Base-by-base conservation (phyloP, 768 basidiomycete genomes). In the Boletus huronensis region DNA sequence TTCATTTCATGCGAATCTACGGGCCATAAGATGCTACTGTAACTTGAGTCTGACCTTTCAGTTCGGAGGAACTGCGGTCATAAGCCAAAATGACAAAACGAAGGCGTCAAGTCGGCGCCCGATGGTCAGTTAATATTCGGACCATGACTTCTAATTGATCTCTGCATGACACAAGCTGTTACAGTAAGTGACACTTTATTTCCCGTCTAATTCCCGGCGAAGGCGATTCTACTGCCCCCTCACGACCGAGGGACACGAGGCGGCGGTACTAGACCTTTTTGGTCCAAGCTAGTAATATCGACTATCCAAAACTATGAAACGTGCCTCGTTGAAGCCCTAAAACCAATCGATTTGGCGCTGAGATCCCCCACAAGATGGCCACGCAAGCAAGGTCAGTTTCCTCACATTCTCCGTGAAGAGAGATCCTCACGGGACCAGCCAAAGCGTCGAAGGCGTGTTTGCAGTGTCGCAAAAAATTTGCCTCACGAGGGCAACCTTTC, bases 401-500 rank as follows among this genome's bases (percentile, higher is more conserved):
- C 10, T 28, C 17, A 11, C 28, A 2, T 44, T 50, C 19, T 42
- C 9, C 17, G 3, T 23, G 4, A 26, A 48, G 4, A 29, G 25
- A 8, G 19, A 25, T 41, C 25, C 25, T 54, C 38, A 52, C 38
- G 11, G 28, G 23, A 25, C n/a, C 6, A 13, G 43, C 6, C 47
- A 48, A 48, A 17, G 17, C 29, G 41, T 40, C 10, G 17, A 45
- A 19, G 47, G 31, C 35, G 7, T 63, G 8, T 41, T 61, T 32
- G 46, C 54, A 10, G 28, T 11, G 26, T 50, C 64, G 8, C 40
- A 48, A 3, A 54, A 50, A 34, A 16, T 54, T 5, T 31, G 8
- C 39, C 53, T 63, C 29, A 59, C 61, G 6, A 46, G n/a, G 6
- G 6, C 52, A 63, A 16, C 74, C 73, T 61, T 59, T 68, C 32